Conservation (phyloP, 2,329 filamentous ascomycete genomes). For the Sphaerulina populicola region DNA sequence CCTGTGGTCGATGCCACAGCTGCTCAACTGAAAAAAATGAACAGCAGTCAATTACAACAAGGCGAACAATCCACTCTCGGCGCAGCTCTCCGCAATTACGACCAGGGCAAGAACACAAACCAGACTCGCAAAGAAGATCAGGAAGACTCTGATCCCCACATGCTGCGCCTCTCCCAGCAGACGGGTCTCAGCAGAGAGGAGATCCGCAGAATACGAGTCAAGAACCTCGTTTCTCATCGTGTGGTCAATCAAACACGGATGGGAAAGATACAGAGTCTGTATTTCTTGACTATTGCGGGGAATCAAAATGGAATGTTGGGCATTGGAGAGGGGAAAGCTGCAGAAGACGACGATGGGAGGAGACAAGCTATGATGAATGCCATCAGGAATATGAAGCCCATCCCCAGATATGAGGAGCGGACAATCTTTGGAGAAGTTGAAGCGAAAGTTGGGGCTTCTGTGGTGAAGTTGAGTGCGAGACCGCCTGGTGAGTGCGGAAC, state of each 20-base stretch:
- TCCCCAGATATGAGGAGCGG: conserved; percentile 79
- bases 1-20: conserved; percentile 62
- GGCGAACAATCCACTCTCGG: conserved; percentile 6
- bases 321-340: conserved; percentile 81
- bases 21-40: conserved; percentile 45
- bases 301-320: conserved; percentile 80
- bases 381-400: conserved; percentile 86
- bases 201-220: conserved; percentile 52
- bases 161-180: conserved; percentile 48
- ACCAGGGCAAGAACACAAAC: conserved; percentile 27
- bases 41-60: conserved; percentile 44
- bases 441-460: conserved; percentile 78
- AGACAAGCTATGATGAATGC: conserved; percentile 71
- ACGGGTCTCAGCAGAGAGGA: conserved; percentile 47
- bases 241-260: conserved; percentile 93
- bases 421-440: conserved; percentile 82
- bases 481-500: conserved; percentile 68
- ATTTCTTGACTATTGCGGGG: conserved; percentile 72
- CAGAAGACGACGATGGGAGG: conserved; percentile 59
- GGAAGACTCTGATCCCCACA: conserved; percentile 35
- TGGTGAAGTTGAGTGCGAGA: conserved; percentile 70
- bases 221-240: conserved; percentile 62
- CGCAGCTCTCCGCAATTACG: not conserved
- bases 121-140: conserved; percentile 30
- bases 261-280: conserved; percentile 76